phyloP scores from a whole-genome alignment of 1,284 basidiomycete genomes.

The Austroboletus novae-zelandiae region DNA sequence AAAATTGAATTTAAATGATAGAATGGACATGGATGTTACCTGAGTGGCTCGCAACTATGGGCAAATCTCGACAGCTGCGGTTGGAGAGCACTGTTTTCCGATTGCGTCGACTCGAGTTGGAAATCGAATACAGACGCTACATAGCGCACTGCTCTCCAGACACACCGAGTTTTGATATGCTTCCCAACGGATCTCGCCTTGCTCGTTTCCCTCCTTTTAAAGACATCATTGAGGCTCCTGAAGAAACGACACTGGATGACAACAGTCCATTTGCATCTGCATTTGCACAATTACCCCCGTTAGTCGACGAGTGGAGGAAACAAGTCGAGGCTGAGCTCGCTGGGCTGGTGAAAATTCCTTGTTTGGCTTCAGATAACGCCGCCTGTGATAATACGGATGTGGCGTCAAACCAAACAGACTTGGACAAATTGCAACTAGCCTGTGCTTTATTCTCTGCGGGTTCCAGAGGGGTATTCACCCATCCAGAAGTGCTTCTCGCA shows the following conservation, averaged over 20 bases:
- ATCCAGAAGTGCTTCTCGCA: not conserved
- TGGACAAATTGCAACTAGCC: slow-evolving; percentile 12
- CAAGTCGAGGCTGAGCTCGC: slow-evolving; percentile 13
- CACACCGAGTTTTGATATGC: slow-evolving; percentile 8
- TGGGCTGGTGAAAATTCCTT: slow-evolving; percentile 10
- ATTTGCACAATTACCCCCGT: slow-evolving; percentile 18
- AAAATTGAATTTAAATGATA: slow-evolving; percentile 6
- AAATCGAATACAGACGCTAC: not conserved
- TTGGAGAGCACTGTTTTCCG: not conserved
- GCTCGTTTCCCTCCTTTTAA: slow-evolving; percentile 14
- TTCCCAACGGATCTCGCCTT: slow-evolving; percentile 22
- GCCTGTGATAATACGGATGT: not conserved
- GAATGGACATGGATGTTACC: slow-evolving; percentile 15
- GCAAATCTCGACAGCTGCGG: not conserved
- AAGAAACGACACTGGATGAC: not conserved
- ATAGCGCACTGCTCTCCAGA: not conserved
- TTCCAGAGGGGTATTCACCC: not conserved
- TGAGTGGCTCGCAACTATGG: slow-evolving; percentile 13
- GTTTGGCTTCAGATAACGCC: not conserved
- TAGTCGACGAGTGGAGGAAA: slow-evolving; percentile 19
- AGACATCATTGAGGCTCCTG: slow-evolving; percentile 12
- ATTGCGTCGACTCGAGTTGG: not conserved
- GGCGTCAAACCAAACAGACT: too few relatives aligned
- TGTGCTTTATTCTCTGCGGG: slow-evolving; percentile 17
- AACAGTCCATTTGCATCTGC: slow-evolving; percentile 11